phyloP scores from a whole-genome alignment of 75 land plant species.

The Chamaecyparis obtusa region DNA sequence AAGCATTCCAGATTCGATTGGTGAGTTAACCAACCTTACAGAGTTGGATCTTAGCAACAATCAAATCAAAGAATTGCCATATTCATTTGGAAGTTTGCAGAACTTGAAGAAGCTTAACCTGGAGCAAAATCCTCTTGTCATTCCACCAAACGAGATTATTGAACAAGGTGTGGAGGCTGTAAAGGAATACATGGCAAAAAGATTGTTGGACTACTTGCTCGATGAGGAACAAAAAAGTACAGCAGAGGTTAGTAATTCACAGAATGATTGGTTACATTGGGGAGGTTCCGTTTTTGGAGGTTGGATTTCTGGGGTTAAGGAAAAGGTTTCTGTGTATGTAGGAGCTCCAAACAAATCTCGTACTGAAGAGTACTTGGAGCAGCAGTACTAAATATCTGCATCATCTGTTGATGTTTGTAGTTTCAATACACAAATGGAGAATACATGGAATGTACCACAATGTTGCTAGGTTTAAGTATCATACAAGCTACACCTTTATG shows the following conservation, averaged over 20 bases:
- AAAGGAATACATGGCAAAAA: conserved; percentile 33
- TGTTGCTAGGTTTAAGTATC: not conserved
- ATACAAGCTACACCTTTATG: not conserved
- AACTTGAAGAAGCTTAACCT: conserved; percentile 35
- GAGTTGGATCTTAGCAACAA: conserved; percentile 45
- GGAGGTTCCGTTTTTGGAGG: conserved; percentile 44
- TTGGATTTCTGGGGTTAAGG: conserved; percentile 32
- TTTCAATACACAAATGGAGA: not conserved
- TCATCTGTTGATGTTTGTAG: not conserved
- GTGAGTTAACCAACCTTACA: conserved; percentile 29
- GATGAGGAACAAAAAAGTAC: not conserved
- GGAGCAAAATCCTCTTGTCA: conserved; percentile 34
- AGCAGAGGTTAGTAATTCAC: not conserved
- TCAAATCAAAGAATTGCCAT: conserved; percentile 39
- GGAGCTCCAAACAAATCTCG: conserved; percentile 17
- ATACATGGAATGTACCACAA: not conserved
- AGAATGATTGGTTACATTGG: conserved; percentile 37
- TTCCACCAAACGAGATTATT: conserved; percentile 37
- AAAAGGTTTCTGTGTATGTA: conserved; percentile 20
- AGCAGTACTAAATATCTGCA: conserved; percentile 5
- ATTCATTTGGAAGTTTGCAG: conserved; percentile 39
- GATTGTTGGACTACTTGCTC: conserved; percentile 15
- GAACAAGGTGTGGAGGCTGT: conserved; percentile 27
- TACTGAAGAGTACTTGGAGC: conserved; percentile 1
- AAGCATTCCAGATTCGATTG: conserved; percentile 40